These are phyloP conservation scores for Berkeleyomyces basicola DNA, from an alignment of 2,329 filamentous ascomycete species.

Conservation along the genomic window DNA sequence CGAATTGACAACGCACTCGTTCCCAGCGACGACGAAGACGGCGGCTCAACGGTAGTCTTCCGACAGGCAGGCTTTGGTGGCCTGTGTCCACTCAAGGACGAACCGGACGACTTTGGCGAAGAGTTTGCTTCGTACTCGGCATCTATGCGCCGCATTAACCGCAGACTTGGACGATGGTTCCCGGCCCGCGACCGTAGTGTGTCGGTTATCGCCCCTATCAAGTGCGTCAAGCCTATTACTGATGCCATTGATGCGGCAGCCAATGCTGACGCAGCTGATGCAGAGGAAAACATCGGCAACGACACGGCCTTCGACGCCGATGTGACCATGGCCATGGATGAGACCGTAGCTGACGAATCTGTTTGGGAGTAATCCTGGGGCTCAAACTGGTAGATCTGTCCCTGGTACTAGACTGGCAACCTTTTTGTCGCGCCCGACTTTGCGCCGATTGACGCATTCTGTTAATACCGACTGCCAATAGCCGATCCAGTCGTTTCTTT, in stretches of 20 bases:
- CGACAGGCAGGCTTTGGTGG: conserved; percentile 45
- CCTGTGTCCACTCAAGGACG: conserved; percentile 41
- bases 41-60: conserved; percentile 23
- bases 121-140: conserved; percentile 51
- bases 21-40: conserved; percentile 43
- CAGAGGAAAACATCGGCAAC: conserved; percentile 20
- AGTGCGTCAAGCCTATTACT: conserved; percentile 21
- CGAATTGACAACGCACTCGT: conserved; percentile 37
- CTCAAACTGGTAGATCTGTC: background rate
- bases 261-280: conserved; percentile 18
- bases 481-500: background rate
- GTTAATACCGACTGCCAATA: too few relatives aligned
- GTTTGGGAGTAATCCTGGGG: conserved; percentile 3
- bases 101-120: conserved; percentile 62
- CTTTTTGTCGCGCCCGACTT: background rate
- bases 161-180: conserved; percentile 57
- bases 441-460: background rate
- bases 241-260: conserved; percentile 14
- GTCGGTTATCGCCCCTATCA: conserved; percentile 31
- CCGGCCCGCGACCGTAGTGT: conserved; percentile 28
- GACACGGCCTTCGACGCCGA: conserved; percentile 22
- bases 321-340: conserved; percentile 27
- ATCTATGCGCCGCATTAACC: conserved; percentile 43
- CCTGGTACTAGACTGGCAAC: background rate
- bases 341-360: conserved; percentile 32